phyloP scores from a whole-genome alignment of 768 basidiomycete genomes.

The Termitomyces sp. region DNA sequence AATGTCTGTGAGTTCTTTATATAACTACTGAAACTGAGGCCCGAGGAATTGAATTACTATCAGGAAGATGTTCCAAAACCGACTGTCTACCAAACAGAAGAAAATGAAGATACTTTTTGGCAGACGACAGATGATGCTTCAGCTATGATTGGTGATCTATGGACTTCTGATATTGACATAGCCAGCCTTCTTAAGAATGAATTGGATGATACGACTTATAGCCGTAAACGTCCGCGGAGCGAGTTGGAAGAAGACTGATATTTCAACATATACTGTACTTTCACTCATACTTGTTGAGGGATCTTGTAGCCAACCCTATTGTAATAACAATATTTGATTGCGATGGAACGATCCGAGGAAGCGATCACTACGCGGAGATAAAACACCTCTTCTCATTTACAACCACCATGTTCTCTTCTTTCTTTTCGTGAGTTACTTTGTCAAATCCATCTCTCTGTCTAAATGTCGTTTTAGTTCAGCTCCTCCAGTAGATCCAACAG shows the following conservation, averaged over 20 bases:
- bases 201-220: background rate
- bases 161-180: constrained; percentile 7
- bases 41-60: background rate
- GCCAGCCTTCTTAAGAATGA: background rate
- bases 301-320: background rate
- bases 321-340: background rate
- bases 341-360: background rate
- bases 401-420: constrained; percentile 67
- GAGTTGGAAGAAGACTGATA: constrained; percentile 13
- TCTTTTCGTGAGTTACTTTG: constrained; percentile 65
- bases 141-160: constrained; percentile 3
- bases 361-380: background rate
- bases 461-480: constrained; percentile 34
- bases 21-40: background rate
- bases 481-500: constrained; percentile 53
- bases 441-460: background rate
- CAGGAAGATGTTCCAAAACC: background rate
- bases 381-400: constrained; percentile 6
- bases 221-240: constrained; percentile 27
- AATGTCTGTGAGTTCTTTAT: constrained; percentile 1
- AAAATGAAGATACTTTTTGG: background rate
- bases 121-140: background rate
- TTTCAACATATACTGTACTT: background rate
- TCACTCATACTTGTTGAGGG: background rate
- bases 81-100: background rate